phyloP scores from a whole-genome alignment of 192 early-diverging fungal species.

The Coemansia sp. region DNA sequence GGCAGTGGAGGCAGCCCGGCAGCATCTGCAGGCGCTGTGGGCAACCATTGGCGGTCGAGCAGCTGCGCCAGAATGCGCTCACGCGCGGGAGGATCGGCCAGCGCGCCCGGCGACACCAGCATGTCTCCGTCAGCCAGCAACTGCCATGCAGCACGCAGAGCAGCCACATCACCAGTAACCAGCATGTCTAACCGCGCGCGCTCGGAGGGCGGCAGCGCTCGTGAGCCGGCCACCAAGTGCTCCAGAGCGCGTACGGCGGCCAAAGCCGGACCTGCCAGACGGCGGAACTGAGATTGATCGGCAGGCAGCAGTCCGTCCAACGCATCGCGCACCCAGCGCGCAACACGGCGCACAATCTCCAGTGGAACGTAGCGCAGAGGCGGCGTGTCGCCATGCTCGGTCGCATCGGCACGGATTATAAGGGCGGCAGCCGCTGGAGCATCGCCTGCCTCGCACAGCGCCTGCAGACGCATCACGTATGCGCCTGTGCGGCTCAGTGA shows the following conservation, averaged over 20 bases:
- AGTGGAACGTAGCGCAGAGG: constrained; percentile 19
- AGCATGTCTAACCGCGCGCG: constrained; percentile 12
- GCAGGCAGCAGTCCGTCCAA: constrained; percentile 35
- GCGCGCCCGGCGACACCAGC: constrained; percentile 50
- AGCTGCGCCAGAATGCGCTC: constrained; percentile 41
- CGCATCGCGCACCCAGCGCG: constrained; percentile 46
- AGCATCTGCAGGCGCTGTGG: neutral
- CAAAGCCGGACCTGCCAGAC: constrained; percentile 12
- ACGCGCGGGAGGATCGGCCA: constrained; percentile 23
- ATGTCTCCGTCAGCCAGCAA: constrained; percentile 39
- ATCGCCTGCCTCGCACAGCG: constrained; percentile 51
- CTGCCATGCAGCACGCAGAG: constrained; percentile 39
- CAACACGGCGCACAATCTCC: constrained; percentile 33
- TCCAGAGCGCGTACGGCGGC: constrained; percentile 23
- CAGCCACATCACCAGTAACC: constrained; percentile 15
- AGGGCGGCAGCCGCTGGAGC: constrained; percentile 13
- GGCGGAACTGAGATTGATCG: constrained; percentile 25
- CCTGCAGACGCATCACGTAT: constrained; percentile 56
- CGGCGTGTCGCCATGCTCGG: constrained; percentile 26
- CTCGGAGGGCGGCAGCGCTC: constrained; percentile 12
- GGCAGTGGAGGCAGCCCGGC: constrained; percentile 26
- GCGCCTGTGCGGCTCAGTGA: constrained; percentile 56
- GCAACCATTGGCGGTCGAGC: constrained; percentile 42
- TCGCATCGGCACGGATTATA: constrained; percentile 19
- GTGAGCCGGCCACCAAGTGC: neutral